Evolutionary conservation across 805 yeast species (phyloP), one percentile per base, ranked within the genome.

Genomic region (Jamesozyma lodderae): DNA sequence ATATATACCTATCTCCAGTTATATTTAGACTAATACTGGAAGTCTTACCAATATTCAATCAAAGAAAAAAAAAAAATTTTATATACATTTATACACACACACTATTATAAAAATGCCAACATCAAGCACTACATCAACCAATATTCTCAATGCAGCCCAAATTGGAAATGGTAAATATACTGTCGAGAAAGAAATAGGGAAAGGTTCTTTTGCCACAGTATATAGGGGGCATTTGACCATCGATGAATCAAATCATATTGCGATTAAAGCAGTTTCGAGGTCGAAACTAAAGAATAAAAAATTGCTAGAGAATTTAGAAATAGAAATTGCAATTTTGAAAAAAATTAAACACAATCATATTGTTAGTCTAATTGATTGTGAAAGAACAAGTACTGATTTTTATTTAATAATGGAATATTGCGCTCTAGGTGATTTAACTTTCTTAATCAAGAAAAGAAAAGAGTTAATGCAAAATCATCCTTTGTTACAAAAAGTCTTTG

Each of bases 361-460:
- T 39, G 98, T 92, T 9, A 80, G 80, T 14, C 66, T 92, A 34
- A 63, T 84, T 42, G 97, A 90, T 54, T 87, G 86, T 55, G 77
- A 77, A 42, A 81, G 85, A 54, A 81, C 95, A 1, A 62, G 76
- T 8, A 59, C 77, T 9, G 85, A 88, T 59, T 85, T 87, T 65
- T 90, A 86, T 57, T 66, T 92, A 45, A 79, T 90, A 14, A 92
- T 92, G 96, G 97, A 92, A 60, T 92, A 86, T 64, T 92, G 98
- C 59, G 79, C 96, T 1, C 67, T 92, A 56, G 98, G 98, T 11
- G 98, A 92, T 62, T 69, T 92, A 44, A 83, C 95, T 0, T 84
- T 79, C 53, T 81, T 92, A 49, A 88, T 92, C 40, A 75, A 83
- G 52, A 79, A 77, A 55, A 71, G 88, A 52, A 73, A 74, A 48